Percentiles rank a stretch among this genome's conserved stretches.
Evolutionary conservation across 306 rosid genomes (phyloP).

Genomic region (Dryas alaskensis): DNA sequence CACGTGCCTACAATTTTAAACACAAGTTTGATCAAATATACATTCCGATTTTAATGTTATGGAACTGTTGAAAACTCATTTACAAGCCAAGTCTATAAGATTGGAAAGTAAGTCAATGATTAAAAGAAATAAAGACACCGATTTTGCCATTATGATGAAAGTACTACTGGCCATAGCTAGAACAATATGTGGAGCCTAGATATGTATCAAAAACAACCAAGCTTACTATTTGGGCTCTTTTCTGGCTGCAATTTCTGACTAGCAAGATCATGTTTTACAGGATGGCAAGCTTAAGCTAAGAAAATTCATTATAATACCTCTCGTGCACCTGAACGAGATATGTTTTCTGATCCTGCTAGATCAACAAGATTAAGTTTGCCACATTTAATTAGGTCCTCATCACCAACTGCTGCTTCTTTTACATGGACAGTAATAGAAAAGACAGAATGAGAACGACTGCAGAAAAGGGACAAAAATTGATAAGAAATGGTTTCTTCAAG

Average conservation of each 20-base stretch:
- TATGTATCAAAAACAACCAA: neutral
- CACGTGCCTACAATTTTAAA: conserved; percentile 68
- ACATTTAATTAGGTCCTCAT: conserved; percentile 89
- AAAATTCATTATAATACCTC: conserved; percentile 50
- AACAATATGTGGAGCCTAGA: neutral
- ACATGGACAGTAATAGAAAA: conserved; percentile 82
- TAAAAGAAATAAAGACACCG: neutral
- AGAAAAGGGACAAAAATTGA: conserved; percentile 16
- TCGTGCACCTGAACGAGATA: conserved; percentile 94
- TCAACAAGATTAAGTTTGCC: conserved; percentile 99
- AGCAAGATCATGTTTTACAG: neutral
- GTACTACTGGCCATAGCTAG: neutral
- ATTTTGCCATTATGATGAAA: neutral
- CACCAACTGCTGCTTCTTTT: conserved; percentile 81
- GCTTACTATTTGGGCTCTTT: neutral
- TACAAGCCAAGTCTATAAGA: neutral
- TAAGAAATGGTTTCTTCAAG: conserved; percentile 14
- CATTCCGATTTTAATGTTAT: conserved; percentile 2
- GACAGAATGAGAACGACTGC: conserved; percentile 97
- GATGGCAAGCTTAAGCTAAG: neutral
- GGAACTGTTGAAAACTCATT: neutral
- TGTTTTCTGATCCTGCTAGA: conserved; percentile 95
- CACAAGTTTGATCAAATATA: conserved; percentile 4
- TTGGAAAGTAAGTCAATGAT: neutral
- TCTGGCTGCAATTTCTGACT: neutral